Evolutionary conservation across 306 rosid genomes (phyloP), one percentile per base, ranked within the genome.

Genomic region (Vigna reflexopilosa): DNA sequence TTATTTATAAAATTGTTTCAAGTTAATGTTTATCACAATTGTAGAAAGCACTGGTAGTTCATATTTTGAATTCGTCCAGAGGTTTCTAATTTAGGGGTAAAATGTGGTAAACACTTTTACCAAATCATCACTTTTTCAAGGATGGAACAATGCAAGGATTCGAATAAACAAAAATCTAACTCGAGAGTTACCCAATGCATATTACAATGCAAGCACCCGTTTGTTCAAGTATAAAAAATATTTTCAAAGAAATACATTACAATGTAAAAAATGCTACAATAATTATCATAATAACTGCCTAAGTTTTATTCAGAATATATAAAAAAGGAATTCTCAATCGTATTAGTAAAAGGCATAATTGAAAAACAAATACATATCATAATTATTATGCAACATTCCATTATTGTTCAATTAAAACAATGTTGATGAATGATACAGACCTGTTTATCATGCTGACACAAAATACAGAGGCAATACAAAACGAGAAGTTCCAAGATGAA

Each of bases 401-500:
- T 24, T 28, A 7, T 57, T 28, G 38, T 67, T 40, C 58, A 28
- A 26, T 54, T 42, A 12, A 30, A 61, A 16, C 36, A 77, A 77
- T 62, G 5, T 44, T 14, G 75, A 67, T 24, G 34, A 12, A 64
- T 42, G 42, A 56, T 19, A 45, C 22, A 22, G 36, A 57, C 17
- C 11, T 55, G 2, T 1, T 14, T 55, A 55, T 6, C 10, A 65
- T 20, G 70, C 62, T 48, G 38, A 34, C 17, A 26, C 5, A 49
- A 67, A 24, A 1, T 17, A 52, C 22, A 14, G 9, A 51, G 50
- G 38, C 40, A 36, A 68, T 49, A 55, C 42, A 49, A 28, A 67
- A 30, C 3, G 63, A 32, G 15, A 54, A 79, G 36, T 36, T 61
- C 36, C 51, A n/a, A 15, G 16, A 71, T 24, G 71, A 80, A 74